Evolutionary conservation across 164 flowering plant species (phyloP).

Genomic region (Tetrastigma voinierianum): DNA sequence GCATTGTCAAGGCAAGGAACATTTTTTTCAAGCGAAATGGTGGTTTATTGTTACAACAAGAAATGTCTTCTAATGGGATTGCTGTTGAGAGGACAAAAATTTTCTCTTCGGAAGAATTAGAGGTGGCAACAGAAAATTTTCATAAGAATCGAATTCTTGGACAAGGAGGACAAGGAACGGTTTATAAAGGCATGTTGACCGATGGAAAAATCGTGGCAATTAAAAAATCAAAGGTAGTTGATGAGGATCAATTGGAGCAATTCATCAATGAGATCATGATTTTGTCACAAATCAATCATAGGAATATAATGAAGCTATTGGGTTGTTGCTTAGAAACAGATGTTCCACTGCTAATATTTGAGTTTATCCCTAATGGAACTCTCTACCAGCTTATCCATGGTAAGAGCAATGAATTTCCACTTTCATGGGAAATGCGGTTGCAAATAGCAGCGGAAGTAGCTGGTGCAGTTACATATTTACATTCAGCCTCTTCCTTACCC

Average conservation of each 20-base stretch:
- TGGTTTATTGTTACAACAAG: conserved; percentile 18
- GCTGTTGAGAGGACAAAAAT: conserved; percentile 3
- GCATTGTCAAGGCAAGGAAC: not conserved
- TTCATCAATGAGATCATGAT: conserved; percentile 4
- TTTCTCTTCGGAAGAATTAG: conserved; percentile 12
- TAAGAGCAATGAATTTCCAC: no score
- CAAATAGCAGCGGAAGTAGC: conserved; percentile 17
- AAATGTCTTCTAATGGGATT: not conserved
- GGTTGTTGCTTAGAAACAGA: conserved; percentile 2
- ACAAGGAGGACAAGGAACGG: conserved; percentile 23
- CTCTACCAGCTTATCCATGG: conserved; percentile 20
- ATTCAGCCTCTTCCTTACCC: conserved; percentile 13
- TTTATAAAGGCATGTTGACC: conserved; percentile 16
- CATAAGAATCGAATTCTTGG: conserved; percentile 14
- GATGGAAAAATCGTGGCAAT: conserved; percentile 13
- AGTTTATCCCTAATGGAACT: conserved; percentile 20
- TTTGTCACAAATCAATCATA: conserved; percentile 19
- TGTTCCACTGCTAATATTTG: conserved; percentile 23
- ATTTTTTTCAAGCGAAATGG: conserved; percentile 21
- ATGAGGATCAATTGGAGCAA: conserved; percentile 17
- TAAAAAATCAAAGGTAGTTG: conserved; percentile 15
- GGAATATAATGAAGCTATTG: conserved; percentile 18
- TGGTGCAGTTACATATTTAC: conserved; percentile 18
- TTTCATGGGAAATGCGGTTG: conserved; percentile 1
- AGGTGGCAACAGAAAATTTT: conserved; percentile 17